Base-by-base conservation (phyloP, 2,329 filamentous ascomycete genomes). In the Esteya vermicola region DNA sequence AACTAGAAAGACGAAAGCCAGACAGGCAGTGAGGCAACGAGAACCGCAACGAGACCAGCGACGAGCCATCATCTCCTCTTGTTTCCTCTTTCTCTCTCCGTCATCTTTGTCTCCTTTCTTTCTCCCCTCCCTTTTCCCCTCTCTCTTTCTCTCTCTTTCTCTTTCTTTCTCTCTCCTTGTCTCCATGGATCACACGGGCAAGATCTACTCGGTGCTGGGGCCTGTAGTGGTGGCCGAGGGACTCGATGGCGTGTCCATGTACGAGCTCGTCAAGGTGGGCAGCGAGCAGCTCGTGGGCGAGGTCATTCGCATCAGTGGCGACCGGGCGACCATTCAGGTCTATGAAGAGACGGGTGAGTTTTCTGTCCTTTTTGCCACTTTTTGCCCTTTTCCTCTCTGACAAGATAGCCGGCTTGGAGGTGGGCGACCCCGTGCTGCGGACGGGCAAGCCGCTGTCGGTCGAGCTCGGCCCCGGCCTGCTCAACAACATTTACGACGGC, bases 181-280 rank as follows among this genome's bases (percentile, higher is more conserved):
- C 14, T 14, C 31, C 38, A 46, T 47, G 42, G 46, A 46, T 20
- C 41, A 50, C 38, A 28, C 27, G 7, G 50, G 50, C 38, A 51
- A 50, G 46, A 48, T 51, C 41, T 51, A 51, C 45, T 51, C 50
- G 43, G 45, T 51, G 33, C 50, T 48, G 35, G 50, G 50, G 51
- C 91, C 91, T 57, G 91, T 98, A 70, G 81, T 98, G 54, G 75
- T 98, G 52, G 91, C 89, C 59, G 89, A 96, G 69, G 80, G 95
- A 64, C 94, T 98, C 88, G 85, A 89, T 57, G 91, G 91, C 62
- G 91, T 91, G 73, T 88, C 91, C 62, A 98, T 98, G 91, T 95
- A 96, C 77, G 91, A 98, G 68, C 72, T 98, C 68, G 86, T 93
- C 60, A 82, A 75, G 67, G 89, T 98, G 53, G 88, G 91, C 53